phyloP scores from a whole-genome alignment of 2,329 filamentous ascomycete genomes.

The Chaetomiaceae sp. region DNA sequence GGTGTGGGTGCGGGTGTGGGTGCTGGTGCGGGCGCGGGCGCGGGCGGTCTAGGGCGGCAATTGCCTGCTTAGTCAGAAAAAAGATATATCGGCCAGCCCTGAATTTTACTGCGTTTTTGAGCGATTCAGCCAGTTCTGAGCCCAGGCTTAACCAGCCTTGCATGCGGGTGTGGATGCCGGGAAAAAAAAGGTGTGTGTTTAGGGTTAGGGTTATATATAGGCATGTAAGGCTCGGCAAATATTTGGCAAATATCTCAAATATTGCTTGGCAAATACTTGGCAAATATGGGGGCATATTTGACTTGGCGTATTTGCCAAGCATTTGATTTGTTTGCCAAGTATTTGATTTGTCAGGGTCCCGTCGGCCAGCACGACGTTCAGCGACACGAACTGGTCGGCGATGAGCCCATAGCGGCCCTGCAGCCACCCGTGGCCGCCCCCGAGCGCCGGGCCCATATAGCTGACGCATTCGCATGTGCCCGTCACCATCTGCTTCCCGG shows the following conservation, averaged over 20 bases:
- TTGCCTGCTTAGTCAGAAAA: neutral
- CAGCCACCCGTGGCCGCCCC: constrained; percentile 52
- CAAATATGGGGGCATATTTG: too few relatives aligned
- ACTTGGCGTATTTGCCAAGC: too few relatives aligned
- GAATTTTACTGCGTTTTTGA: neutral
- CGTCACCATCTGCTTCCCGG: constrained; percentile 48
- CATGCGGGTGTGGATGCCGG: too few relatives aligned
- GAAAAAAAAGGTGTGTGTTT: too few relatives aligned
- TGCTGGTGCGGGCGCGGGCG: neutral
- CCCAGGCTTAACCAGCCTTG: too few relatives aligned
- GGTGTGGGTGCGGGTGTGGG: too few relatives aligned
- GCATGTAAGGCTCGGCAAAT: too few relatives aligned
- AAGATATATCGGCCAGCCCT: neutral
- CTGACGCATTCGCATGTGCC: constrained; percentile 49
- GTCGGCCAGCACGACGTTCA: constrained; percentile 48
- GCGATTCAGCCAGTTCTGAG: neutral
- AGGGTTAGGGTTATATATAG: too few relatives aligned
- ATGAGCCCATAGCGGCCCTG: constrained; percentile 50
- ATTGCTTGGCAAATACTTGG: too few relatives aligned
- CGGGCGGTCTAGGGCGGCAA: neutral
- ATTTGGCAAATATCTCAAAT: too few relatives aligned
- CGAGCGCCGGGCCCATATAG: constrained; percentile 28
- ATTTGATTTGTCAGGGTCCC: too few relatives aligned
- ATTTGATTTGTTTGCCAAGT: too few relatives aligned
- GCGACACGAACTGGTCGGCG: constrained; percentile 47